phyloP scores from a whole-genome alignment of 1,284 basidiomycete genomes.

The Tilletia horrida region DNA sequence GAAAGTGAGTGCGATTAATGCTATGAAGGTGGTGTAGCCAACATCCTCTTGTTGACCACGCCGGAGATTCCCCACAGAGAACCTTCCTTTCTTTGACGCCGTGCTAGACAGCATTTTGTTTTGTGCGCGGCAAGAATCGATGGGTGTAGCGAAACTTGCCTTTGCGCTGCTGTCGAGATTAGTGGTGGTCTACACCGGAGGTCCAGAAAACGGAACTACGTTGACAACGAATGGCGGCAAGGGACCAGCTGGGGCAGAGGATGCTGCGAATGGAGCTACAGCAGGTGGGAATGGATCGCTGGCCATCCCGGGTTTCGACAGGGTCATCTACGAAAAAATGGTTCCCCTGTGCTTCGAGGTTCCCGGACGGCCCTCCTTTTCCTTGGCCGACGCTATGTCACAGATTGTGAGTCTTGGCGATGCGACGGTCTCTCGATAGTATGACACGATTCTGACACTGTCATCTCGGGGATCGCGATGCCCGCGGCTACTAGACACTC shows the following conservation, averaged over 20 bases:
- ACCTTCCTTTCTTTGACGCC: conserved; percentile 73
- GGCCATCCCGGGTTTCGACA: conserved; percentile 80
- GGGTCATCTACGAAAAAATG: conserved; percentile 84
- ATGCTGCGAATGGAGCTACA: conserved; percentile 50
- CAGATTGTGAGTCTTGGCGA: conserved; percentile 28
- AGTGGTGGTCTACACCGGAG: conserved; percentile 17
- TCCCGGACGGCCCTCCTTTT: conserved; percentile 74
- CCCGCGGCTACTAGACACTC: conserved; percentile 63
- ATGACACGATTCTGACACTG: conserved; percentile 27
- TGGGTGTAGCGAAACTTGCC: background rate
- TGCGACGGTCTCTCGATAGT: too few species aligned
- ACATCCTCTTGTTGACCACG: background rate
- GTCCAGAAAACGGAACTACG: conserved; percentile 70
- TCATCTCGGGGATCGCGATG: conserved; percentile 20
- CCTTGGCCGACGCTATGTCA: conserved; percentile 77
- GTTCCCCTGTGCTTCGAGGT: conserved; percentile 80
- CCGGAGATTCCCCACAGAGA: conserved; percentile 59
- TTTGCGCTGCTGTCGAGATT: conserved; percentile 18
- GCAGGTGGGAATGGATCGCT: conserved; percentile 37
- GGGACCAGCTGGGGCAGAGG: conserved; percentile 46
- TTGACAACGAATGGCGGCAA: conserved; percentile 69
- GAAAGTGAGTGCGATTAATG: conserved; percentile 64
- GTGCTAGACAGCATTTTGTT: conserved; percentile 66
- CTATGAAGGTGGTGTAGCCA: background rate
- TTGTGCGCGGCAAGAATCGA: conserved; percentile 55